Evolutionary conservation across 2,329 filamentous ascomycete species (phyloP), one percentile per base, ranked within the genome.

Genomic region (Fusarium succisae): DNA sequence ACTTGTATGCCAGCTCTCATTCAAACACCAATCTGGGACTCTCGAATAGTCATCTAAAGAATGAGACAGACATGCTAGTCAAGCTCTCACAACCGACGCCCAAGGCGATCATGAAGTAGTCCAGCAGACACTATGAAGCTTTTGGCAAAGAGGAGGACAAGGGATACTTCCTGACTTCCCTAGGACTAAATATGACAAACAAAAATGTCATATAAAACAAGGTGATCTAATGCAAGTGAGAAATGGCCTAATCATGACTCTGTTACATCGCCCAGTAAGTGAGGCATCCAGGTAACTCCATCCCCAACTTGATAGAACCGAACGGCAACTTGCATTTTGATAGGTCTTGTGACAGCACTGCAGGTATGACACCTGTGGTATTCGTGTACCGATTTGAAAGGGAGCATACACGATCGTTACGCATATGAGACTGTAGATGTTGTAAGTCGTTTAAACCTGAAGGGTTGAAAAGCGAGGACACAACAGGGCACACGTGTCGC

Each of bases 401-500:
- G 37, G 56, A 53, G 47, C 22, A 56, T 53, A 60, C 58, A 54
- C 43, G 57, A 61, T 60, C 32, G 65, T 73, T 73, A 73, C 72
- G 69, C 72, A 68, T 32, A 30, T 15, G 17, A 41, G 44, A 58
- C 39, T 32, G 24, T n/a, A 50, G 37, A 55, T 58, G 48, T 43
- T 44, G 24, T 51, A 35, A 24, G 3, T 59, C 56, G 32, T 66
- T 22, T 28, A 28, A 28, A 62, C 51, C 54, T 58, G 57, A 57
- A 63, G 45, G 60, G 56, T 73, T 62, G 57, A 61, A 56, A 53
- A 44, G 37, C 35, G 50, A 70, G 39, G 57, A 60, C 69, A 75
- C 72, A 63, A 43, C 72, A 75, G 61, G 61, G 43, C 61, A 73
- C 60, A 73, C 72, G 72, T 75, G 72, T 75, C 69, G 72, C 72